Conservation (phyloP, 164 flowering plant species). For the Vitis rupestris region DNA sequence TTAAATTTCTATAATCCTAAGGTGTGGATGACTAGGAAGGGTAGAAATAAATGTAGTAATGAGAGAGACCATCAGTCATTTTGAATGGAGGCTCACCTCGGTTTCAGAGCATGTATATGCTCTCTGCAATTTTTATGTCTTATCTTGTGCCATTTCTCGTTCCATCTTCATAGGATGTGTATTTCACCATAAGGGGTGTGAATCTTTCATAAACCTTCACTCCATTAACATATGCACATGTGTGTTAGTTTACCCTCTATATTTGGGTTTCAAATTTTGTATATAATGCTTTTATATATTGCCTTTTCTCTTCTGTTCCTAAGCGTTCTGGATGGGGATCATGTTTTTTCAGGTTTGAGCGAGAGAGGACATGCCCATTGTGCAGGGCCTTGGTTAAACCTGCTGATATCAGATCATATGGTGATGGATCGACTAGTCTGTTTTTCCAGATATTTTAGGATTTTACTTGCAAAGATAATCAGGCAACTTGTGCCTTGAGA, state of each 20-base stretch:
- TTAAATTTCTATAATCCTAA: no score
- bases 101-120: neutral
- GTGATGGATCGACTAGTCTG: conserved; percentile 90
- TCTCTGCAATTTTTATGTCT: no score
- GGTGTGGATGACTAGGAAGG: no score
- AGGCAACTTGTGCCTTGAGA: no score
- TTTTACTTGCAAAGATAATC: neutral
- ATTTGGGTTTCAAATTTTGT: neutral
- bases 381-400: conserved; percentile 96
- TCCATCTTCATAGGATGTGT: neutral
- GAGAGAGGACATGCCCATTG: conserved; percentile 92
- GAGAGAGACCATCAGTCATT: neutral
- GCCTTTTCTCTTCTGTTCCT: neutral
- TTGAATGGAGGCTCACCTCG: neutral
- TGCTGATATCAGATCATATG: conserved; percentile 79
- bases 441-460: conserved; percentile 78
- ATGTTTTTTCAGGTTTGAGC: conserved; percentile 79
- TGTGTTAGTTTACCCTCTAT: neutral
- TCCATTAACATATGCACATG: neutral
- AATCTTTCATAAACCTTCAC: neutral
- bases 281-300: neutral
- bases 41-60: neutral
- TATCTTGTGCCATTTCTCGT: neutral
- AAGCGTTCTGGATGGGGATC: neutral
- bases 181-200: neutral